These are phyloP conservation scores for Ascochyta viciae-villosae DNA, from an alignment of 2,329 filamentous ascomycete species.

Conservation along the genomic window DNA sequence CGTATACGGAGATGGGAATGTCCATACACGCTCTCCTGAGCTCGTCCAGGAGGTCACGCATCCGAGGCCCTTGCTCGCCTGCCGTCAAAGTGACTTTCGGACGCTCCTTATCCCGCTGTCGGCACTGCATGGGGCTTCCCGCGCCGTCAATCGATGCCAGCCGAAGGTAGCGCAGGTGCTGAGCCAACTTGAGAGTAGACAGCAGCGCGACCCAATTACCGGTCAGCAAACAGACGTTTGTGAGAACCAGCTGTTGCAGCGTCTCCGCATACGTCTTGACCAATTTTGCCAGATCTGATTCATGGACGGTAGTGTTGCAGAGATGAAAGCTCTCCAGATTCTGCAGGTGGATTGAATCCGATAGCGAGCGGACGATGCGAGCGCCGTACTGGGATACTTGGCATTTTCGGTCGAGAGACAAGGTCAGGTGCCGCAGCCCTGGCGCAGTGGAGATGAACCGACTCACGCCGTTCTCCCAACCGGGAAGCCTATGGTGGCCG, in stretches of 20 bases:
- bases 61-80: neutral
- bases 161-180: constrained; percentile 10
- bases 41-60: constrained; percentile 19
- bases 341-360: constrained; percentile 17
- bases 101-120: constrained; percentile 1
- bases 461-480: constrained; percentile 32
- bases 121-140: neutral
- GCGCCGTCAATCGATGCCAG: constrained; percentile 15
- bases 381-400: constrained; percentile 21
- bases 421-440: constrained; percentile 23
- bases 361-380: constrained; percentile 26
- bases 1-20: too few species aligned
- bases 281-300: constrained; percentile 24
- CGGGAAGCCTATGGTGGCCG: constrained; percentile 19
- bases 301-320: constrained; percentile 24
- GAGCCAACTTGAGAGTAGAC: constrained; percentile 12
- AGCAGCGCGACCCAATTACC: constrained; percentile 27
- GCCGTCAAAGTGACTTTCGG: constrained; percentile 15
- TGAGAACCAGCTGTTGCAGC: constrained; percentile 21
- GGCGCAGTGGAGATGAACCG: constrained; percentile 31
- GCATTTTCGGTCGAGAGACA: constrained; percentile 28
- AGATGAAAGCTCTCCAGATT: constrained; percentile 25
- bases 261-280: constrained; percentile 23
- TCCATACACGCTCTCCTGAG: neutral
- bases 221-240: constrained; percentile 18